Percentiles rank a stretch among this genome's conserved stretches.
Conservation (phyloP, 2,329 filamentous ascomycete genomes). For the Didymella lethalis region DNA sequence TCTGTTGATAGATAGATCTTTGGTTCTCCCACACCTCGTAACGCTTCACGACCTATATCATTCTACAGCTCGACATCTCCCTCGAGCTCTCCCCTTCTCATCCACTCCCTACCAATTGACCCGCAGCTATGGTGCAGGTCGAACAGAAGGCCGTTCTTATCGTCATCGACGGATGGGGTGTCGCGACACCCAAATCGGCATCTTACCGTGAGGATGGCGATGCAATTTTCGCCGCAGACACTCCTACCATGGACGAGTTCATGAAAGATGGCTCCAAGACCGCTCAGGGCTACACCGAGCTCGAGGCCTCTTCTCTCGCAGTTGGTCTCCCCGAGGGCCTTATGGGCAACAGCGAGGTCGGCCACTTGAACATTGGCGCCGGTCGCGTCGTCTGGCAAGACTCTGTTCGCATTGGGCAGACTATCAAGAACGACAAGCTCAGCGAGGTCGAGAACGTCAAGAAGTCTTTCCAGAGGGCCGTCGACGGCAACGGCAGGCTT, state of each 20-base stretch:
- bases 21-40: slow-evolving; percentile 7
- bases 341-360: slow-evolving; percentile 99
- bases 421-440: slow-evolving; percentile 85
- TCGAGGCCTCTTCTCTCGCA: slow-evolving; percentile 94
- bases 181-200: slow-evolving; percentile 79
- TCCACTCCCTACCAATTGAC: slow-evolving; percentile 24
- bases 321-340: slow-evolving; percentile 95
- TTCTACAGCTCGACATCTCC: slow-evolving; percentile 8
- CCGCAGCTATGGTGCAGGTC: slow-evolving; percentile 67
- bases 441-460: slow-evolving; percentile 79
- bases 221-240: slow-evolving; percentile 92
- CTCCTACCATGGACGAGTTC: slow-evolving; percentile 93
- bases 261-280: slow-evolving; percentile 70
- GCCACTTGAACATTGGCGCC: slow-evolving; percentile 97
- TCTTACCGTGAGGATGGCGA: slow-evolving; percentile 78
- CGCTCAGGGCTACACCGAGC: slow-evolving; percentile 84
- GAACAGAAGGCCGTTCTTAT: slow-evolving; percentile 77
- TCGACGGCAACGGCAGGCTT: slow-evolving; percentile 87
- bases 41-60: slow-evolving; percentile 7
- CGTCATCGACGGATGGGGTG: slow-evolving; percentile 99
- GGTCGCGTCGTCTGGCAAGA: slow-evolving; percentile 98
- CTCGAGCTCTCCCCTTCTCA: slow-evolving; percentile 10
- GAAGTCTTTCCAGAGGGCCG: slow-evolving; percentile 78
- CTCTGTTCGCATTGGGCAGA: slow-evolving; percentile 91
- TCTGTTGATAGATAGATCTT: slow-evolving; percentile 20